Conservation (phyloP, 2,329 filamentous ascomycete genomes). For the Alternaria sp. region DNA sequence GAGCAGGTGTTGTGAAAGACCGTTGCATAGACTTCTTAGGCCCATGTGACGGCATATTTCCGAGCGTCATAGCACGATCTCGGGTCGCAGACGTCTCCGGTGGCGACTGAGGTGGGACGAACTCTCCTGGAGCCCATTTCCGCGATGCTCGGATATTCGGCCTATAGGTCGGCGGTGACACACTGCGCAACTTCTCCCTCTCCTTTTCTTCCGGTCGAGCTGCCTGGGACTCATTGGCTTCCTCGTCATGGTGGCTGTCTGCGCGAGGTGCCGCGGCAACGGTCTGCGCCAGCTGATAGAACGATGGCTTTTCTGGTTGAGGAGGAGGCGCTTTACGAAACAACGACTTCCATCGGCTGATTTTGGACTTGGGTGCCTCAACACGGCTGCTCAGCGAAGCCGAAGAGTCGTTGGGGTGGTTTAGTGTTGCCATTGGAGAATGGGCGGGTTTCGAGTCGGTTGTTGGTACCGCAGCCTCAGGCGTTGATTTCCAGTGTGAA, state of each 20-base stretch:
- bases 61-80: constrained; percentile 28
- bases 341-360: constrained; percentile 49
- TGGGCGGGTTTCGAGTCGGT: constrained; percentile 1
- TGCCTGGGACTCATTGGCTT: constrained; percentile 24
- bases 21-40: constrained; percentile 15
- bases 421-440: constrained; percentile 17
- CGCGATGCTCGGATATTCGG: constrained; percentile 39
- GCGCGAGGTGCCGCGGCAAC: constrained; percentile 28
- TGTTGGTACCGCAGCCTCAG: constrained; percentile 22
- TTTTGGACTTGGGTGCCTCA: constrained; percentile 40
- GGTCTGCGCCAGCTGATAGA: constrained; percentile 45
- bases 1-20: constrained; percentile 24
- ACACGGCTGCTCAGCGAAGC: constrained; percentile 14
- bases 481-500: constrained; percentile 36
- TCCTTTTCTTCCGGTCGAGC: constrained; percentile 22
- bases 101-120: constrained; percentile 16
- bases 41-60: constrained; percentile 21
- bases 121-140: constrained; percentile 27
- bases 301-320: constrained; percentile 34
- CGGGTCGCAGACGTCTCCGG: constrained; percentile 14
- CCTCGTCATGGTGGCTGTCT: constrained; percentile 43
- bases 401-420: constrained; percentile 10
- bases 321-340: constrained; percentile 42
- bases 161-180: constrained; percentile 38
- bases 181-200: constrained; percentile 21